phyloP scores from a whole-genome alignment of 129 eudicot species.

The Chrysanthemum seticuspe region DNA sequence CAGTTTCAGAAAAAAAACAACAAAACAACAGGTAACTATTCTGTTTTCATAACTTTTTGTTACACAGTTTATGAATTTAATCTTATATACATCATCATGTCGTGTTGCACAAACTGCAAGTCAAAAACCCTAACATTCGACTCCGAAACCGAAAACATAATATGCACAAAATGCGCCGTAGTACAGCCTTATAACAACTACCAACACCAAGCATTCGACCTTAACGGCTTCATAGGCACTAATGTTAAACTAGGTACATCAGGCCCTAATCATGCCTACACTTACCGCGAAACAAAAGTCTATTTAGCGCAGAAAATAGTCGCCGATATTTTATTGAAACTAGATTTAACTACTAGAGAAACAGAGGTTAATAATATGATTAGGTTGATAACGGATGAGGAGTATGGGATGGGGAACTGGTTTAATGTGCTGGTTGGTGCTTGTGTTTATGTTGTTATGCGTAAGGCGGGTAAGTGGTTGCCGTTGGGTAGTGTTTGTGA shows the following conservation, averaged over 20 bases:
- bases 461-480: constrained; percentile 46
- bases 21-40: too few species aligned
- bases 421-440: constrained; percentile 70
- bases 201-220: too few species aligned
- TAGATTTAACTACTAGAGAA: constrained; percentile 15
- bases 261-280: constrained; percentile 26
- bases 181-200: too few species aligned
- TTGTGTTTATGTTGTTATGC: constrained; percentile 68
- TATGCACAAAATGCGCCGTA: too few species aligned
- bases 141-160: too few species aligned
- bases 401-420: constrained; percentile 78
- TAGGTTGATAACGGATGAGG: constrained; percentile 50
- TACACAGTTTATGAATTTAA: too few species aligned
- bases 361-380: constrained; percentile 58
- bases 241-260: constrained; percentile 1
- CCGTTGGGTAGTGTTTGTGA: constrained; percentile 51
- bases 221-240: too few species aligned
- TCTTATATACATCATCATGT: too few species aligned
- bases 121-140: too few species aligned
- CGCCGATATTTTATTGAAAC: constrained; percentile 2
- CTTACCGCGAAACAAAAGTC: constrained; percentile 24
- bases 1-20: too few species aligned
- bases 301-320: constrained; percentile 20
- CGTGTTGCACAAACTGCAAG: too few species aligned
- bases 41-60: too few species aligned